Evolutionary conservation across 176 grass and related monocot species (phyloP).

Genomic region (Aechmea fasciata): DNA sequence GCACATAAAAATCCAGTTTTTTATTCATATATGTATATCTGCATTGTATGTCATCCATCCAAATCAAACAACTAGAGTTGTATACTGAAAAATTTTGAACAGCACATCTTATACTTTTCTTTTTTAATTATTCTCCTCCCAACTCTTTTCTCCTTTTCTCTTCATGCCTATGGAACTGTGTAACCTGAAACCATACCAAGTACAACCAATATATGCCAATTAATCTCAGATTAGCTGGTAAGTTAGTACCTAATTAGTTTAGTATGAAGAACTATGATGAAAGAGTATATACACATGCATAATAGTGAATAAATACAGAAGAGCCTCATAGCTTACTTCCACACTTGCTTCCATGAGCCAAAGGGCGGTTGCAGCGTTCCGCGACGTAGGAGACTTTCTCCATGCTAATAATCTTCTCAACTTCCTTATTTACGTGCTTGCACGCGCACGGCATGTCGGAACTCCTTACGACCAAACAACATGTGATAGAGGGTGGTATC

Average conservation of each 20-base stretch:
- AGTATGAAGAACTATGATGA: no score
- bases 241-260: no score
- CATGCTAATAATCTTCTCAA: slow-evolving; percentile 13
- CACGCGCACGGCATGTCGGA: not conserved
- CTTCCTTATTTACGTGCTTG: not conserved
- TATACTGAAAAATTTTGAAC: not conserved
- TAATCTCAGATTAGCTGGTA: not conserved
- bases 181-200: slow-evolving; percentile 8
- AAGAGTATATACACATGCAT: no score
- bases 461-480: not conserved
- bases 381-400: slow-evolving; percentile 5
- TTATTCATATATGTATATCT: no score
- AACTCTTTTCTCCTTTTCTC: not conserved
- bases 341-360: slow-evolving; percentile 11
- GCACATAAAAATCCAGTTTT: no score
- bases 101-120: not conserved
- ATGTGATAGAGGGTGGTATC: no score
- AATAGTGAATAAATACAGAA: not conserved
- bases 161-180: not conserved
- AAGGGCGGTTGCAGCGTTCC: not conserved
- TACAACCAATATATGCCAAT: not conserved
- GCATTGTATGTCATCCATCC: no score
- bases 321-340: slow-evolving; percentile 1
- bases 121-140: not conserved
- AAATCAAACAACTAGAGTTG: no score